These are phyloP conservation scores for Stellera chamaejasme DNA, from an alignment of 345 rosid genomes.

Conservation along the genomic window DNA sequence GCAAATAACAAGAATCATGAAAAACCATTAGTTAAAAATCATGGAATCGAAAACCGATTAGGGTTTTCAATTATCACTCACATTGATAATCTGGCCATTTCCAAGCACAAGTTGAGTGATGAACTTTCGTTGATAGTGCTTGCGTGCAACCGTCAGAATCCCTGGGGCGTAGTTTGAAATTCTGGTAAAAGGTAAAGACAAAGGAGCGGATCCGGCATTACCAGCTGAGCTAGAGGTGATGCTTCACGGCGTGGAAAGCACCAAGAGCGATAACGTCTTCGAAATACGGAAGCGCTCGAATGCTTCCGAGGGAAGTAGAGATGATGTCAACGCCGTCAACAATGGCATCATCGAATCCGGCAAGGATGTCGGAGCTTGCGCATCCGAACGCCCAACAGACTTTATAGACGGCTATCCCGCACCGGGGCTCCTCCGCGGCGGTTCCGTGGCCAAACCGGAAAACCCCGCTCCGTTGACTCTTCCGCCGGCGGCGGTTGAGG, in stretches of 20 bases:
- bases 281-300: background rate
- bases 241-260: constrained; percentile 26
- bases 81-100: constrained; percentile 21
- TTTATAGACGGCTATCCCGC: constrained; percentile 33
- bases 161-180: constrained; percentile 27
- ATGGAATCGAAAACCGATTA: no score
- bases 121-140: constrained; percentile 31
- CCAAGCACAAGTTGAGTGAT: constrained; percentile 23
- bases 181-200: background rate
- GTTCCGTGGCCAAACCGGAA: constrained; percentile 24
- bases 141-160: constrained; percentile 28
- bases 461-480: constrained; percentile 16
- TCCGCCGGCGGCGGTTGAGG: constrained; percentile 29
- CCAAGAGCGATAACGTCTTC: constrained; percentile 23
- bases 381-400: constrained; percentile 29
- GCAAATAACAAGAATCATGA: background rate
- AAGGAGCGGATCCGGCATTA: background rate
- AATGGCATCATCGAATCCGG: constrained; percentile 6
- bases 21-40: no score
- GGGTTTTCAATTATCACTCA: background rate
- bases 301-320: constrained; percentile 10
- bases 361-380: constrained; percentile 21
- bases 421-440: constrained; percentile 30
- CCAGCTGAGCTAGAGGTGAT: constrained; percentile 24
- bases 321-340: constrained; percentile 15